Conservation (phyloP, 805 yeast genomes). For the Metschnikowia lachancei region DNA sequence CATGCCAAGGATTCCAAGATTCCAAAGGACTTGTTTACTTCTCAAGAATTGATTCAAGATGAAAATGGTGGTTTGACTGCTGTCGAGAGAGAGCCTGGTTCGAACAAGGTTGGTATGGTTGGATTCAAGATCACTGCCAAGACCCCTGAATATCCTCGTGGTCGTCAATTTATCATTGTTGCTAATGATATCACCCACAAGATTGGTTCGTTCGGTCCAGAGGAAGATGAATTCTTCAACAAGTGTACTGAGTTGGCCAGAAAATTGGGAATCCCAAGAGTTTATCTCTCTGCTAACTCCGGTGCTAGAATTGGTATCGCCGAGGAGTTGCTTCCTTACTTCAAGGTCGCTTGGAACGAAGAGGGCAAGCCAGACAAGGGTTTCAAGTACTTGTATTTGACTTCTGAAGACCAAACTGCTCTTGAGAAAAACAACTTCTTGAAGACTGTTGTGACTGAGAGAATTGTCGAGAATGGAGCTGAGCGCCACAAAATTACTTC, state of each 20-base stretch:
- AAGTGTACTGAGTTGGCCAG: constrained; percentile 91
- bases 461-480: constrained; percentile 80
- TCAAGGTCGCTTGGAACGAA: constrained; percentile 91
- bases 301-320: constrained; percentile 99
- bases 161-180: constrained; percentile 87
- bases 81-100: constrained; percentile 93
- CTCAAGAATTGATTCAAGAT: constrained; percentile 86
- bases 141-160: constrained; percentile 96
- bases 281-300: constrained; percentile 94
- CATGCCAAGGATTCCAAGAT: constrained; percentile 51
- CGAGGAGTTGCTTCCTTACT: constrained; percentile 86
- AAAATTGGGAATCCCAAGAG: constrained; percentile 88
- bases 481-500: constrained; percentile 78
- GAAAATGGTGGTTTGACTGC: constrained; percentile 73
- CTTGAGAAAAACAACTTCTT: constrained; percentile 60
- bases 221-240: constrained; percentile 88
- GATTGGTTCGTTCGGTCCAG: constrained; percentile 98
- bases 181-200: constrained; percentile 97
- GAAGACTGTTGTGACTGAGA: constrained; percentile 68
- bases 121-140: constrained; percentile 88
- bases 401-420: constrained; percentile 58
- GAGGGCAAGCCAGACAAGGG: constrained; percentile 76
- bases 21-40: constrained; percentile 75
- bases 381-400: constrained; percentile 81
- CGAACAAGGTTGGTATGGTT: constrained; percentile 95